Conservation (phyloP, 2,329 filamentous ascomycete genomes). For the Camillea tinctor region DNA sequence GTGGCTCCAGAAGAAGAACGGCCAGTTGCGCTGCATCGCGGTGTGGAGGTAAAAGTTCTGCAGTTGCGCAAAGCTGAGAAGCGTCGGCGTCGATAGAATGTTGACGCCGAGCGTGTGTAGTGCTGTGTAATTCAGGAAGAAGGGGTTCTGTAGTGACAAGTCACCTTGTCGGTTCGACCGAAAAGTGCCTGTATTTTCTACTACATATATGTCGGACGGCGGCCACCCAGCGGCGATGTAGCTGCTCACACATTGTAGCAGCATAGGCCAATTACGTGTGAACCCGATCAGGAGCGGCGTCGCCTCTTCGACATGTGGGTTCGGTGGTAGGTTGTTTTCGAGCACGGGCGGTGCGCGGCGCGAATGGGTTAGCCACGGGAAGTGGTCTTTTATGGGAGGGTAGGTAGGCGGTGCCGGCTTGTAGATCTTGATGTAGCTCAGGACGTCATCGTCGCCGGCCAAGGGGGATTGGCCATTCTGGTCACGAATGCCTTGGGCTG, state of each 20-base stretch:
- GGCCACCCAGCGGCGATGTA: conserved; percentile 58
- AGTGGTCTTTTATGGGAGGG: conserved; percentile 37
- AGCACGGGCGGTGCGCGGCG: conserved; percentile 28
- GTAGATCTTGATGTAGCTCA: conserved; percentile 28
- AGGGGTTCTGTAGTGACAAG: conserved; percentile 51
- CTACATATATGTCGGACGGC: conserved; percentile 49
- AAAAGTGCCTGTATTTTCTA: conserved; percentile 56
- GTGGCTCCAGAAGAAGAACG: conserved; percentile 48
- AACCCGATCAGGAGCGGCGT: conserved; percentile 50
- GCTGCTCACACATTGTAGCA: conserved; percentile 51
- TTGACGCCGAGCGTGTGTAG: conserved; percentile 49
- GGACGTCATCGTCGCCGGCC: conserved; percentile 5
- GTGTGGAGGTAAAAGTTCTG: conserved; percentile 48
- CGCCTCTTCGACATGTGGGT: conserved; percentile 34
- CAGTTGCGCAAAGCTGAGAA: conserved; percentile 48
- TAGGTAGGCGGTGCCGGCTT: conserved; percentile 31
- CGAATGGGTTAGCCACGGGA: conserved; percentile 36
- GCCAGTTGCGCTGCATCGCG: conserved; percentile 41
- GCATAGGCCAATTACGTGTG: conserved; percentile 50
- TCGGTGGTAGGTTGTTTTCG: conserved; percentile 34
- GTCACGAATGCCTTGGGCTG: conserved; percentile 17
- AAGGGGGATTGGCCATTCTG: conserved; percentile 22
- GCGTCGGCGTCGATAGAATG: conserved; percentile 45
- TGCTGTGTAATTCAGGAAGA: conserved; percentile 52
- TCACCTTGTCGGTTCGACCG: conserved; percentile 43